Percentiles rank a stretch among this genome's conserved stretches.
phyloP scores from a whole-genome alignment of 176 grass and related monocot genomes.

The Phoenix dactylifera region DNA sequence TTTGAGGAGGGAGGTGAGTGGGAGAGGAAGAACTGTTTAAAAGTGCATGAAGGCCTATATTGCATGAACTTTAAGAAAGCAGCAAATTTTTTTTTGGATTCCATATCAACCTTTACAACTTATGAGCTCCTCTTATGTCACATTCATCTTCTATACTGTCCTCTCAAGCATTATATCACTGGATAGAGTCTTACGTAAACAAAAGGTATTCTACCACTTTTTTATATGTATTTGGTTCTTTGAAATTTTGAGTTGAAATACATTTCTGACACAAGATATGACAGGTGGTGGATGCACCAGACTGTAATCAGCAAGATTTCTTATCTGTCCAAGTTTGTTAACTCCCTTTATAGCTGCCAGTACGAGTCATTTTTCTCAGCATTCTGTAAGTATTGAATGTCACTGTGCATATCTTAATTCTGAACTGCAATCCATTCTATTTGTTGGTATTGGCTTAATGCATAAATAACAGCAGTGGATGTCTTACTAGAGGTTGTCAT shows the following conservation, averaged over 20 bases:
- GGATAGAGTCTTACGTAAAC: slow-evolving; percentile 87
- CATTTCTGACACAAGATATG: slow-evolving; percentile 18
- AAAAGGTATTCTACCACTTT: slow-evolving; percentile 41
- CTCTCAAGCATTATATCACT: slow-evolving; percentile 83
- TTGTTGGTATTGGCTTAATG: not conserved
- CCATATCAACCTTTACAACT: slow-evolving; percentile 94
- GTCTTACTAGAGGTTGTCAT: no score
- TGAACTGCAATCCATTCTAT: slow-evolving; percentile 3
- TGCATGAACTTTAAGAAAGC: slow-evolving; percentile 97
- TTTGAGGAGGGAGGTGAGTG: slow-evolving; percentile 99
- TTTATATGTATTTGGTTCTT: no score
- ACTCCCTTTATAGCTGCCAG: slow-evolving; percentile 86
- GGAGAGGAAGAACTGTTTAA: slow-evolving; percentile 98
- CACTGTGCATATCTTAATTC: slow-evolving; percentile 11
- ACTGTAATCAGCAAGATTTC: slow-evolving; percentile 94
- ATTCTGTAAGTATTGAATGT: slow-evolving; percentile 62
- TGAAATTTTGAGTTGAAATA: no score
- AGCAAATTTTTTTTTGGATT: slow-evolving; percentile 88
- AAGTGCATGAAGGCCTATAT: slow-evolving; percentile 96
- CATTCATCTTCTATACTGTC: slow-evolving; percentile 90
- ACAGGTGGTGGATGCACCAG: slow-evolving; percentile 94
- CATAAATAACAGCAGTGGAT: no score
- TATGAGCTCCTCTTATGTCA: slow-evolving; percentile 95
- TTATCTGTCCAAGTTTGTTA: slow-evolving; percentile 87
- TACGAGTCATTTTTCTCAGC: slow-evolving; percentile 94